Evolutionary conservation across 176 grass and related monocot genomes (phyloP), one percentile per base, ranked within the genome.

Genomic region (Oryza brachyantha): DNA sequence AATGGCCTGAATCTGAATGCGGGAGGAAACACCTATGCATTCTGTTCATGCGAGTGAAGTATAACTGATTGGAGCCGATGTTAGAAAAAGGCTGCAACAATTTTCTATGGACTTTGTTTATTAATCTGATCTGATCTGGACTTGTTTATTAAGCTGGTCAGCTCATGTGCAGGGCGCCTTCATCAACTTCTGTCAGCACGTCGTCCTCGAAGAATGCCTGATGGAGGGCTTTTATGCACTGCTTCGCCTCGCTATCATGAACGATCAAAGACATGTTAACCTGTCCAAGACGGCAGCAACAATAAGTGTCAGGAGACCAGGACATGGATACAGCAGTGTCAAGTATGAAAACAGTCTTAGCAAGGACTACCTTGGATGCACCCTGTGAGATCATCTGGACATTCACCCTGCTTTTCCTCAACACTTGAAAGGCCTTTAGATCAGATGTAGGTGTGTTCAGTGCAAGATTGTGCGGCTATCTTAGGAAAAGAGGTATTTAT

Each of bases 311-410:
- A 35, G 17, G 40, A 70, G n/a, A 61, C n/a, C 34, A 0, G 52
- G 48, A 34, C 58, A 54, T 40, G 59, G 3, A 65, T 24, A 41
- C 3, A 5, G 1, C 5, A 28, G 17, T 48, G 17, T 8, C 26
- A 37, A 36, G 11, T 35, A 16, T 4, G 34, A 52, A 12, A 69
- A 29, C 27, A 36, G 17, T 57, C 67, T 34, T 26, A 10, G 2
- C 2, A 63, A 64, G 31, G 16, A 42, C 25, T 84, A 99, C 96
- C 90, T 99, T 99, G 4, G 96, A 99, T 32, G 96, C 92, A 34
- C 96, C 96, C 41, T 95, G 96, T 10, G 96, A 99, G 70, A 99
- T 96, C 96, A 99, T 99, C 75, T 99, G 90, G 28, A 99, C 96
- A 52, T 93, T 95, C 21, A 99, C 83, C 22, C 86, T 81, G 26